Base-by-base conservation (phyloP, 441 rosid species). In the Manihot esculenta region DNA sequence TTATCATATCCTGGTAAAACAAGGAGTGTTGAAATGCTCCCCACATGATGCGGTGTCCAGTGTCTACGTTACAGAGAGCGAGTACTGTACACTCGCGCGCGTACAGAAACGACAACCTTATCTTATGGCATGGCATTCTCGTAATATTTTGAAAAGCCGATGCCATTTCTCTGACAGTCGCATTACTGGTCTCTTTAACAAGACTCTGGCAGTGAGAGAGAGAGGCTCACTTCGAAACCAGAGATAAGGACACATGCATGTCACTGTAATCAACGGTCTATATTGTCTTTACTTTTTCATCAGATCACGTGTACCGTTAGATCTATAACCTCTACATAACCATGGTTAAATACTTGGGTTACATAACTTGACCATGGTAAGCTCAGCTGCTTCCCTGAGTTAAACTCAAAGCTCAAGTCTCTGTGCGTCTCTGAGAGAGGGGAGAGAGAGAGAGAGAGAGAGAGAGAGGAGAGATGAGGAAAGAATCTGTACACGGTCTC, bases 171-270 rank as follows among this genome's bases (percentile, higher is more conserved):
- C 72, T 73, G 80, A 67, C 77, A 73, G n/a, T 45, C 67, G 30
- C 72, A 69, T 77, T 69, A 27, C 78, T 62, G 78, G 66, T 74
- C 69, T 47, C 74, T 74, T 74, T 76, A 45, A 41, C 59, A 69
- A 24, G 68, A 48, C 66, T 50, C 68, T 61, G 66, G 45, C 76
- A 72, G 65, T 45, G 23, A 35, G 61, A 56, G 23, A 35, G 61
- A 56, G 48, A 49, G 62, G 10, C 57, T 73, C 70, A 69, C 81
- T 76, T 75, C 79, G 83, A 73, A 78, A 84, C 76, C 76, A 79
- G 89, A 78, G 91, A 92, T 81, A 81, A 81, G 78, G 97, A 88
- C 96, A 83, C 83, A 82, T 86, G 96, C 94, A 87, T 86, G 90
- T 80, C 81, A 71, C 86, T 35, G 67, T 41, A 64, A 70, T 84